These are phyloP conservation scores for Sporothrix pseudoabietina DNA, from an alignment of 2,329 filamentous ascomycete species.

Conservation along the genomic window DNA sequence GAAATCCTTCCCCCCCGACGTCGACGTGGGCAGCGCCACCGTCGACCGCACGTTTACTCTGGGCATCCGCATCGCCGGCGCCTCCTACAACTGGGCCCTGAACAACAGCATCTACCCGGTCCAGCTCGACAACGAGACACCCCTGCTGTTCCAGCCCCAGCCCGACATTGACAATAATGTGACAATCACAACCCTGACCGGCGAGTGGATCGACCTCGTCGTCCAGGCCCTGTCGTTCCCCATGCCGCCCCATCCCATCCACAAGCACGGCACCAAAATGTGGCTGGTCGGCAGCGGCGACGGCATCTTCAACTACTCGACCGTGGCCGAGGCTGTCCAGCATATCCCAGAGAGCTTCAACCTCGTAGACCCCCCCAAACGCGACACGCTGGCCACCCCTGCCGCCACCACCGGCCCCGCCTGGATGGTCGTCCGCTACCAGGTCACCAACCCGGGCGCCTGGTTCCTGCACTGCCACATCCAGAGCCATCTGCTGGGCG, in stretches of 20 bases:
- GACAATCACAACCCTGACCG: constrained; percentile 51
- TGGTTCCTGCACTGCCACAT: constrained; percentile 62
- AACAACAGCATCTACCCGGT: constrained; percentile 50
- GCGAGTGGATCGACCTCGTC: constrained; percentile 60
- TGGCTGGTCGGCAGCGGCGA: constrained; percentile 57
- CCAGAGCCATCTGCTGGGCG: constrained; percentile 55
- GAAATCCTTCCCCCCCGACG: constrained; percentile 52
- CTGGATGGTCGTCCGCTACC: constrained; percentile 58
- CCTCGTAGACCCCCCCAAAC: constrained; percentile 55
- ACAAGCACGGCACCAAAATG: constrained; percentile 66
- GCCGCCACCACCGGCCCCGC: constrained; percentile 39
- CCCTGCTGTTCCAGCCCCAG: constrained; percentile 52
- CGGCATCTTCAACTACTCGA: constrained; percentile 55
- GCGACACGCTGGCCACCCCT: constrained; percentile 53
- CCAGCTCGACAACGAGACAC: constrained; percentile 44
- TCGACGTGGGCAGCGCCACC: constrained; percentile 43
- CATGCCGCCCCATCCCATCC: constrained; percentile 61
- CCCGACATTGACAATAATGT: constrained; percentile 46
- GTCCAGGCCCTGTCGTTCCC: constrained; percentile 48
- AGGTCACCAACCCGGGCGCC: constrained; percentile 55
- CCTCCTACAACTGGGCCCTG: constrained; percentile 57
- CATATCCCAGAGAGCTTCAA: constrained; percentile 57
- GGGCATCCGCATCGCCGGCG: constrained; percentile 45
- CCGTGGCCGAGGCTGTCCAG: constrained; percentile 55
- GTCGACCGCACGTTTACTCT: constrained; percentile 53